Evolutionary conservation across 1,284 basidiomycete species (phyloP).

Genomic region (Jaminaea rosea): DNA sequence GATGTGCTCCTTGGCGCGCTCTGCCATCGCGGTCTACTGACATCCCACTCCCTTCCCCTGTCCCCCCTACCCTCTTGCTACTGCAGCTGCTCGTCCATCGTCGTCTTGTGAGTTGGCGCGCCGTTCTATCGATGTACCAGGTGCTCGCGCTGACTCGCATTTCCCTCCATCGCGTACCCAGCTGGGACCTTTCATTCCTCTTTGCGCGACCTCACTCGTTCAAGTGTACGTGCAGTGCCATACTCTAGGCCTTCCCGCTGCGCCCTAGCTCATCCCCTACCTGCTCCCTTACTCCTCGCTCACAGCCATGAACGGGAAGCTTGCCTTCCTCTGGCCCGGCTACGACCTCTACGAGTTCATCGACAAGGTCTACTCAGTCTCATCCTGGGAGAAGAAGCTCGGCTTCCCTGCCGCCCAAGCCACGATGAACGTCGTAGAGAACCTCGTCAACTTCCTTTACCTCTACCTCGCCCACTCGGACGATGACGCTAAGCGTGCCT

Average conservation of each 20-base stretch:
- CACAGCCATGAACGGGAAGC: constrained; percentile 49
- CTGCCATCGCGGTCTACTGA: no score
- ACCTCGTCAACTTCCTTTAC: constrained; percentile 61
- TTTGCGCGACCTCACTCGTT: constrained; percentile 26
- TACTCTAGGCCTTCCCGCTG: background rate
- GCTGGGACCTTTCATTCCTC: constrained; percentile 35
- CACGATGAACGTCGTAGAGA: constrained; percentile 70
- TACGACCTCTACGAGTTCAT: constrained; percentile 60
- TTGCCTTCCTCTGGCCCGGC: constrained; percentile 17
- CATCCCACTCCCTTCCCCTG: background rate
- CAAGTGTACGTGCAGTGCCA: no score
- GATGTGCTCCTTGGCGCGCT: no score
- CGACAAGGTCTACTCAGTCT: constrained; percentile 66
- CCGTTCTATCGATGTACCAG: background rate
- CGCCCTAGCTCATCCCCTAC: background rate
- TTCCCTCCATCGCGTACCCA: background rate
- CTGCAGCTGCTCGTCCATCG: background rate
- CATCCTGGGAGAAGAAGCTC: constrained; percentile 57
- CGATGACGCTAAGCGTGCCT: constrained; percentile 52
- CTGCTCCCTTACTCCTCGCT: background rate
- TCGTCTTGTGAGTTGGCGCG: background rate
- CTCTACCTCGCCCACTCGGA: constrained; percentile 62
- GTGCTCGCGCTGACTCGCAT: background rate
- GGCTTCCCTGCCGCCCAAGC: constrained; percentile 84
- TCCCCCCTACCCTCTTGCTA: background rate